A percentile compares a stretch with the other conserved stretches of the same genome.
Evolutionary conservation across 495 filamentous ascomycete species (phyloP).

Genomic region (Corynascus novoguineensis): DNA sequence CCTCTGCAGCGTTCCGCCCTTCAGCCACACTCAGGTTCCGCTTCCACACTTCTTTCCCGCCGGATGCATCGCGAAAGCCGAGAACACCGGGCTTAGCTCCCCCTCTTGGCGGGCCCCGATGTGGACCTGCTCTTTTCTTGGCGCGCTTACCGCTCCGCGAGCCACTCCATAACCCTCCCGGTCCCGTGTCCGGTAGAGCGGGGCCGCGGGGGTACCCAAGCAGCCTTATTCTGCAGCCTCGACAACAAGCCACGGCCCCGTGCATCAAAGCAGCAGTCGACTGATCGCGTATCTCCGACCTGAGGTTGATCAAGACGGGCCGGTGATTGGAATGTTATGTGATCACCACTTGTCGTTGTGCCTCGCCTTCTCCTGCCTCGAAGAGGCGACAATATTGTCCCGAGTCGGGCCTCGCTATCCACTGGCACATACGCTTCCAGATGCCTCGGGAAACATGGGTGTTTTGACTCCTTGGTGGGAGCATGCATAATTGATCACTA

Average conservation of each 20-base stretch:
- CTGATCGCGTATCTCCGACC: background rate
- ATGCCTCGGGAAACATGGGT: too few species aligned
- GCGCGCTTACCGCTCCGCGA: conserved; percentile 2
- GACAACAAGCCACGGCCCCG: background rate
- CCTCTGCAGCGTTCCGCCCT: background rate
- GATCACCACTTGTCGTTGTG: background rate
- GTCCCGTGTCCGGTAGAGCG: conserved; percentile 4
- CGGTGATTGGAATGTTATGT: too few species aligned
- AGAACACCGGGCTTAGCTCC: background rate
- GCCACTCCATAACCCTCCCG: conserved; percentile 1
- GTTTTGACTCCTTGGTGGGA: too few species aligned
- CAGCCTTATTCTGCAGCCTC: background rate
- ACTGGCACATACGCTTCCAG: too few species aligned
- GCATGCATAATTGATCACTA: too few species aligned
- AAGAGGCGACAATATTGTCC: too few species aligned
- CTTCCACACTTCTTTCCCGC: background rate
- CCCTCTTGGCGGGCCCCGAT: conserved; percentile 3
- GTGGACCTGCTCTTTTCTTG: background rate
- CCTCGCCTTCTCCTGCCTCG: too few species aligned
- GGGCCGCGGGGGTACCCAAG: background rate
- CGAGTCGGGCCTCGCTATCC: too few species aligned
- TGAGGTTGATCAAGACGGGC: background rate
- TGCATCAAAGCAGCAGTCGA: background rate
- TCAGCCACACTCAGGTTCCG: background rate
- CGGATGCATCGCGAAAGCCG: background rate